These are phyloP conservation scores for Aspergillus puulaauensis DNA, from an alignment of 2,329 filamentous ascomycete species.

Conservation along the genomic window DNA sequence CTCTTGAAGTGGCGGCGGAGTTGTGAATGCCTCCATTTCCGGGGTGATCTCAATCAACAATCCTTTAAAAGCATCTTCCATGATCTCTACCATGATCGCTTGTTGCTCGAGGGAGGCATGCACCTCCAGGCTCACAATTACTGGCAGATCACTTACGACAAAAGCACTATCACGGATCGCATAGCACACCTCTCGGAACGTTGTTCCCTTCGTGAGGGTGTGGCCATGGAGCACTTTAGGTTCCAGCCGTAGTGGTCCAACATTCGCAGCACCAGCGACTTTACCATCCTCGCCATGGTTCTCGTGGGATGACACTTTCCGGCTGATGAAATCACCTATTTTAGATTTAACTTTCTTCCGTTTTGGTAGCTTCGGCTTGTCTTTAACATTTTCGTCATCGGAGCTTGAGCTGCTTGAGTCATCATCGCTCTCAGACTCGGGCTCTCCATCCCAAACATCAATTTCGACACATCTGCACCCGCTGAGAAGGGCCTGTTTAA, in stretches of 20 bases:
- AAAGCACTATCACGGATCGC: slow-evolving; percentile 80
- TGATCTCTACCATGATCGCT: slow-evolving; percentile 88
- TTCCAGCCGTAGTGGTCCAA: slow-evolving; percentile 51
- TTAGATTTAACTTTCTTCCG: slow-evolving; percentile 24
- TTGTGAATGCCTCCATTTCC: slow-evolving; percentile 54
- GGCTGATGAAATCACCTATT: slow-evolving; percentile 22
- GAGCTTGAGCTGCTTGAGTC: slow-evolving; percentile 34
- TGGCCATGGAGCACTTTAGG: slow-evolving; percentile 84
- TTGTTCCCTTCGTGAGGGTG: slow-evolving; percentile 80
- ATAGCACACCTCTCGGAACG: slow-evolving; percentile 82
- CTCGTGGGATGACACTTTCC: slow-evolving; percentile 15
- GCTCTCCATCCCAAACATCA: slow-evolving; percentile 83
- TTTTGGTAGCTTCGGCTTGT: slow-evolving; percentile 23
- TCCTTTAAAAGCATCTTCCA: slow-evolving; percentile 81
- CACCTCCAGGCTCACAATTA: slow-evolving; percentile 91
- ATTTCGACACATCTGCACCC: slow-evolving; percentile 92
- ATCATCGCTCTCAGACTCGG: slow-evolving; percentile 36
- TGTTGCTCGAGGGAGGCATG: slow-evolving; percentile 82
- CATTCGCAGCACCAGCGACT: slow-evolving; percentile 1
- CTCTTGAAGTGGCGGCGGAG: slow-evolving; percentile 68
- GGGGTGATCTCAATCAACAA: slow-evolving; percentile 66
- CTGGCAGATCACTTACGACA: slow-evolving; percentile 68
- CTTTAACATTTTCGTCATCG: slow-evolving; percentile 19
- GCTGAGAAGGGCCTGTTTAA: slow-evolving; percentile 62
- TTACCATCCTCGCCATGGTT: neutral